Conservation (phyloP, 2,329 filamentous ascomycete species). For the Ambrosiella xylebori region DNA sequence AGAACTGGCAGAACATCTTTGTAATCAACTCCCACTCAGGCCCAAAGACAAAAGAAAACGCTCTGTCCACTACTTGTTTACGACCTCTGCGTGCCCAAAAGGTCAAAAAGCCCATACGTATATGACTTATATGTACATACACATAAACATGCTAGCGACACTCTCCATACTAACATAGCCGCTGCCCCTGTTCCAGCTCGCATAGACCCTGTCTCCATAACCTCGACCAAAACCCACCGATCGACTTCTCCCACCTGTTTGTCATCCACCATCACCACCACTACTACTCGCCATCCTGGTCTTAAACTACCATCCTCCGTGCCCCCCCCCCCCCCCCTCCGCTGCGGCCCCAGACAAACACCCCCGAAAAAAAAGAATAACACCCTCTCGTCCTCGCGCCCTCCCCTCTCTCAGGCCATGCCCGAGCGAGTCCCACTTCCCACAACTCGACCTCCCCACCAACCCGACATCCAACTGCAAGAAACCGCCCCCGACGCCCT, state of each 20-base stretch:
- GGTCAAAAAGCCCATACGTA: too few relatives aligned
- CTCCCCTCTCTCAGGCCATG: conserved; percentile 7
- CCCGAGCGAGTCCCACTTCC: conserved; percentile 11
- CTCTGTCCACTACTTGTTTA: too few relatives aligned
- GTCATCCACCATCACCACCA: neutral
- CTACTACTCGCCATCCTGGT: neutral
- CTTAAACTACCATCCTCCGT: too few relatives aligned
- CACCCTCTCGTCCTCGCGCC: neutral
- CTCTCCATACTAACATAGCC: neutral
- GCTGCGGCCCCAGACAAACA: neutral
- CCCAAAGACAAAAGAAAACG: too few relatives aligned
- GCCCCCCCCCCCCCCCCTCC: neutral
- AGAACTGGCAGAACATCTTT: neutral
- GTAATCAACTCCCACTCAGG: neutral
- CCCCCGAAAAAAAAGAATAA: neutral
- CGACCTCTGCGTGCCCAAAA: too few relatives aligned
- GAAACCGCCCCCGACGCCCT: conserved; percentile 34
- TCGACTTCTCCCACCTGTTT: neutral
- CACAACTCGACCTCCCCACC: conserved; percentile 5
- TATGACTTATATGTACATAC: too few relatives aligned
- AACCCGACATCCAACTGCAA: conserved; percentile 1
- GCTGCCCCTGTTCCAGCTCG: neutral
- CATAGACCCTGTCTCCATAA: too few relatives aligned
- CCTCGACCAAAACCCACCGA: too few relatives aligned
- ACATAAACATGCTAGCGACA: too few relatives aligned